Base-by-base conservation (phyloP, 2,329 filamentous ascomycete genomes). In the Verticillium alfalfae region DNA sequence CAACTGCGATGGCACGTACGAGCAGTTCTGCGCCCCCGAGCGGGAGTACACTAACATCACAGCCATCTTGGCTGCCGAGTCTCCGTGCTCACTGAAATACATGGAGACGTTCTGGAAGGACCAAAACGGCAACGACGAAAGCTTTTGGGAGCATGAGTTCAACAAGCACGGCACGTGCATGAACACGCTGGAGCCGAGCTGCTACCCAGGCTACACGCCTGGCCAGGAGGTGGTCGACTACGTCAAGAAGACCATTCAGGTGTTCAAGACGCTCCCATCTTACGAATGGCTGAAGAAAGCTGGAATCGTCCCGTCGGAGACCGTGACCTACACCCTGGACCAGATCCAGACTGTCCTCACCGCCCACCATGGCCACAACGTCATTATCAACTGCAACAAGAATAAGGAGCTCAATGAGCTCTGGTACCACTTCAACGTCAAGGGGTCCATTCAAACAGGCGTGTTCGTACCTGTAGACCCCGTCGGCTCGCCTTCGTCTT, bases 51-150 rank as follows among this genome's bases (percentile, higher is more conserved):
- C 78, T 60, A 88, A 90, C 73, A 89, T 92, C 66, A 82, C 81
- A 1, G 73, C 79, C 15, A 89, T 91, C 62, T 76, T 92, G 39
- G 75, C 80, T 8, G 79, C 82, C 26, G 81, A 81, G 63, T 80
- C 82, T 58, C 77, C 76, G 1, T 81, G 84, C 34, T 79, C 89
- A 1, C 77, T 93, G 1, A 75, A 77, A 2, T 89, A 87, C 70
- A 92, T 92, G 89, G 74, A 82, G 58, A 84, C 77, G 2, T 91
- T 88, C 76, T 92, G 89, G 90, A 88, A 90, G 71, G 86, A 88
- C 69, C 84, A 87, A 73, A 71, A 82, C 57, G 88, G 88, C 61
- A 75, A 86, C 52, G 84, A 89, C 66, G 83, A 88, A 67, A 75
- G 75, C 12, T 85, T 92, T 67, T 92, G 89, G 89, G 78, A 88